Percentiles rank a stretch among this genome's conserved stretches.
Conservation (phyloP, 108 stramenopile species). For the Nitzschia sp. region DNA sequence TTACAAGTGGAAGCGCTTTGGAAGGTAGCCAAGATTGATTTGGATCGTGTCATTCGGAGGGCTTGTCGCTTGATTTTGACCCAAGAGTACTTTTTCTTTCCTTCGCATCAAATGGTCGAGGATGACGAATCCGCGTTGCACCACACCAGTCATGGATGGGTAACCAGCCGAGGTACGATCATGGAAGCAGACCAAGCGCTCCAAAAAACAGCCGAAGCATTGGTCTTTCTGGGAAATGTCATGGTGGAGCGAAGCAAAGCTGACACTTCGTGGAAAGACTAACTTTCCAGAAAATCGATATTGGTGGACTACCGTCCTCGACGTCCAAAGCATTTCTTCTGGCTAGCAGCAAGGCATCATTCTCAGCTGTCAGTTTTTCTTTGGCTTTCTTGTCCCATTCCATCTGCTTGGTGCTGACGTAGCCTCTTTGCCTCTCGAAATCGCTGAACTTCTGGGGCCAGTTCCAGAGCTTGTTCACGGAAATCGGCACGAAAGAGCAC, state of each 20-base stretch:
- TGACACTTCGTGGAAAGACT: slow-evolving; percentile 59
- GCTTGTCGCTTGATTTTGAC: slow-evolving; percentile 68
- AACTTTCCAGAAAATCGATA: not conserved
- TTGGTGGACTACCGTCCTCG: not conserved
- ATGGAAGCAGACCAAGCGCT: slow-evolving; percentile 56
- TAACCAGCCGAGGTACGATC: slow-evolving; percentile 17
- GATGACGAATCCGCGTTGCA: slow-evolving; percentile 2
- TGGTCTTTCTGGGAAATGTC: slow-evolving; percentile 73
- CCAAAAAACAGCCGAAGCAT: slow-evolving; percentile 62
- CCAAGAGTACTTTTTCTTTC: slow-evolving; percentile 62
- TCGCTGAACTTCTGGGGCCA: too few species aligned
- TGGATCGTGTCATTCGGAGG: slow-evolving; percentile 63
- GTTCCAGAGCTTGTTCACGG: slow-evolving; percentile 22
- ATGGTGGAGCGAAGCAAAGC: slow-evolving; percentile 79
- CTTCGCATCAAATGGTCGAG: slow-evolving; percentile 46
- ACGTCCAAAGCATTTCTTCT: not conserved
- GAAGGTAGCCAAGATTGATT: slow-evolving; percentile 81
- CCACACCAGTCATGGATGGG: slow-evolving; percentile 50
- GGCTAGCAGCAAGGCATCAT: not conserved
- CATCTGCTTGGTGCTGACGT: not conserved
- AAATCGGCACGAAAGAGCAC: slow-evolving; percentile 38
- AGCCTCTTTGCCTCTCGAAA: too few species aligned
- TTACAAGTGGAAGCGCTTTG: slow-evolving; percentile 82
- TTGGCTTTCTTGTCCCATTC: not conserved
- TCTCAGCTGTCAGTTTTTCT: slow-evolving; percentile 3